Evolutionary conservation across 345 rosid genomes (phyloP).

Genomic region (Sisymbrium irio): DNA sequence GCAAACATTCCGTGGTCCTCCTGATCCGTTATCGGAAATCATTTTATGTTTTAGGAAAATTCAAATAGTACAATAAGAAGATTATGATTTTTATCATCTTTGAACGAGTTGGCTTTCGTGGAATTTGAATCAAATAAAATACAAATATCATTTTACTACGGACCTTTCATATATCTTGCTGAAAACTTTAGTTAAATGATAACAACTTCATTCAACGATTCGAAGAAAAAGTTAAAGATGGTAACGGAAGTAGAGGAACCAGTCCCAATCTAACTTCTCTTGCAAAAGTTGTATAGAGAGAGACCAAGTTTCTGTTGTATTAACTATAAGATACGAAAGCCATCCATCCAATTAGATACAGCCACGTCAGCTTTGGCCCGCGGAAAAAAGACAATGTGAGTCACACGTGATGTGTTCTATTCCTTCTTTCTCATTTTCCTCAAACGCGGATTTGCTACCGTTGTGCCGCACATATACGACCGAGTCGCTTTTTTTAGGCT

Average conservation of each 20-base stretch:
- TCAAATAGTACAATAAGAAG: not conserved
- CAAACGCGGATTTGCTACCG: conserved; percentile 31
- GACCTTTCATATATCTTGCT: not conserved
- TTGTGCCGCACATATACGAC: conserved; percentile 17
- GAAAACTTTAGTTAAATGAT: not conserved
- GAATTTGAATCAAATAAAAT: not conserved
- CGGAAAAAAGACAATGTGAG: conserved; percentile 6
- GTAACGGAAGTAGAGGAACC: not conserved
- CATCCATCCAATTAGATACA: conserved; percentile 5
- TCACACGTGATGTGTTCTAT: conserved; percentile 6
- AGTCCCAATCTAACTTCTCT: conserved; percentile 11
- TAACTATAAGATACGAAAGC: not conserved
- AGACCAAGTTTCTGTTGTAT: conserved; percentile 3
- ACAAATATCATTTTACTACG: not conserved
- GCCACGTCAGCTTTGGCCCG: conserved; percentile 16
- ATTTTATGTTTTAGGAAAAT: not conserved
- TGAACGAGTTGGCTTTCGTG: not conserved
- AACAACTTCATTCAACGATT: not conserved
- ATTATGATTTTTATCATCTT: not conserved
- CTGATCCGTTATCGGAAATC: not conserved
- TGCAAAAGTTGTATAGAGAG: not conserved
- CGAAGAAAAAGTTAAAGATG: not conserved
- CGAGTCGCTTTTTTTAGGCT: conserved; percentile 1
- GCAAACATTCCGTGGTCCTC: not conserved
- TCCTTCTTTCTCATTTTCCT: not conserved